A percentile compares a stretch with the other conserved stretches of the same genome.
phyloP scores from a whole-genome alignment of 306 rosid genomes.

The Vachellia pachyceras region DNA sequence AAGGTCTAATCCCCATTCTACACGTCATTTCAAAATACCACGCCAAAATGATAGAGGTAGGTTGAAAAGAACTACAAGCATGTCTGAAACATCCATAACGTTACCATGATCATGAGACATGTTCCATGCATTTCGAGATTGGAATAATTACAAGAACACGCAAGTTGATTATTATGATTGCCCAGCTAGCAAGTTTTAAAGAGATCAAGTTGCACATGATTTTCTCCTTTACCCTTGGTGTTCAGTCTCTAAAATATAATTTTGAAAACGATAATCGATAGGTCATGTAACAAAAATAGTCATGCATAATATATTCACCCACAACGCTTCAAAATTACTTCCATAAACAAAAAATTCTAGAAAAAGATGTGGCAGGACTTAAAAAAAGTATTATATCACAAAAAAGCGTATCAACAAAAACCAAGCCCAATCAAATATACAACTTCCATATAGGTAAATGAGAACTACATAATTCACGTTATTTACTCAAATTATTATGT shows the following conservation, averaged over 20 bases:
- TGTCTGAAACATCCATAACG: too few relatives aligned
- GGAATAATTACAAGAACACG: slow-evolving; percentile 8
- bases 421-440: neutral
- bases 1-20: slow-evolving; percentile 84
- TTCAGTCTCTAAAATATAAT: neutral
- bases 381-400: neutral
- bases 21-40: slow-evolving; percentile 34
- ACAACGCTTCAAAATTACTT: neutral
- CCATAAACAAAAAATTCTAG: neutral
- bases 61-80: too few relatives aligned
- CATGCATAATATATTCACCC: neutral
- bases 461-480: slow-evolving; percentile 22
- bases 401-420: slow-evolving; percentile 3
- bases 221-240: slow-evolving; percentile 27
- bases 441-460: neutral
- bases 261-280: neutral
- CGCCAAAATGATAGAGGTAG: too few relatives aligned
- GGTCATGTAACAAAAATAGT: neutral
- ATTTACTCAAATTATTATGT: neutral
- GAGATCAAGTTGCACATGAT: slow-evolving; percentile 35
- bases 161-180: neutral
- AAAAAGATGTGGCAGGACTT: neutral
- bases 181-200: neutral
- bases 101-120: too few relatives aligned
- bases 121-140: too few relatives aligned